These are phyloP conservation scores for Tricholoma terreum DNA, from an alignment of 768 basidiomycete species.

Conservation along the genomic window DNA sequence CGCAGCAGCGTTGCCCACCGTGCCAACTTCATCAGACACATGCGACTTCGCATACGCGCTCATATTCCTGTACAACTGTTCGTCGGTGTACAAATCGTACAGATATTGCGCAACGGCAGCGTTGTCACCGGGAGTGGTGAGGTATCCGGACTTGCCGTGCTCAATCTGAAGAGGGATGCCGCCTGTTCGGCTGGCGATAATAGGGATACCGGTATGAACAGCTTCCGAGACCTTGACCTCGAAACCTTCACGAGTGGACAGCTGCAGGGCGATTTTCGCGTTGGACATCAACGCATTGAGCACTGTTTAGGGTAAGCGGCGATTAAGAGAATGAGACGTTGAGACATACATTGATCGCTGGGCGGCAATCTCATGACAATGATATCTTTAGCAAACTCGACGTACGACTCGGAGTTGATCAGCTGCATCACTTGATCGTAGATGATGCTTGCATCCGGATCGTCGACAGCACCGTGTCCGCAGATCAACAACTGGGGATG, in stretches of 20 bases:
- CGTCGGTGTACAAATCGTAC: conserved; percentile 74
- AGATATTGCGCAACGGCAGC: conserved; percentile 72
- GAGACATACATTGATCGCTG: conserved; percentile 71
- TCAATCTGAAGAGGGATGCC: conserved; percentile 93
- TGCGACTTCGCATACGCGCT: conserved; percentile 69
- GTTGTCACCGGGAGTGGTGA: conserved; percentile 77
- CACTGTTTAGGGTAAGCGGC: conserved; percentile 39
- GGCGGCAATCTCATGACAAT: conserved; percentile 79
- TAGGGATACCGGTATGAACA: conserved; percentile 85
- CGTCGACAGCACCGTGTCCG: conserved; percentile 92
- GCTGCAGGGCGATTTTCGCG: conserved; percentile 84
- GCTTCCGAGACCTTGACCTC: conserved; percentile 97
- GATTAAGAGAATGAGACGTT: not conserved
- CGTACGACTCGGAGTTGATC: conserved; percentile 51
- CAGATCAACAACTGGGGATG: conserved; percentile 77
- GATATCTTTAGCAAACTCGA: conserved; percentile 57
- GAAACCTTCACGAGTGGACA: conserved; percentile 93
- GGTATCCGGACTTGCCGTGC: conserved; percentile 84
- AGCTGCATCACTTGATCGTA: conserved; percentile 74
- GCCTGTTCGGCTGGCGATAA: conserved; percentile 82
- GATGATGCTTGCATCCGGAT: conserved; percentile 92
- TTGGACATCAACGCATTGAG: conserved; percentile 89
- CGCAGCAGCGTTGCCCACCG: conserved; percentile 72
- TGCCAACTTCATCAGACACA: conserved; percentile 81
- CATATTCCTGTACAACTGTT: conserved; percentile 59